Conservation (phyloP, 495 filamentous ascomycete genomes). For the Daldinia caldariorum region DNA sequence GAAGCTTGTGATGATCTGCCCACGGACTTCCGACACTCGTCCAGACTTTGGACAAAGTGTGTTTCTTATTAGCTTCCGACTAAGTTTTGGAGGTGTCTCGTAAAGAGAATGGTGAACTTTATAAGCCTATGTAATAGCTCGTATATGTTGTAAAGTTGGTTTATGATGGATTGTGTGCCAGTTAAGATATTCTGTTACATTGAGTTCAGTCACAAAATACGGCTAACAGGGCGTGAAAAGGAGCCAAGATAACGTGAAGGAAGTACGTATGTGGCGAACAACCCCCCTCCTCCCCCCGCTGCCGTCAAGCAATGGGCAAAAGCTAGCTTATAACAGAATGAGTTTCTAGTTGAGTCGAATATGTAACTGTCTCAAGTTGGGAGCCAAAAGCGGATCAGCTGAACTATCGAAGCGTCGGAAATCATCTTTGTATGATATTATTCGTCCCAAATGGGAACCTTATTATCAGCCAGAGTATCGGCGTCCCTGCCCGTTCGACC, state of each 20-base stretch:
- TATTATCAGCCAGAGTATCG: conserved; percentile 25
- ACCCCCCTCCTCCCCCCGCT: too few species aligned
- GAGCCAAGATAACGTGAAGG: too few species aligned
- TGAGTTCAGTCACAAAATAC: conserved; percentile 29
- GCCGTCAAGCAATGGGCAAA: background rate
- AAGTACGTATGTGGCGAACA: conserved; percentile 2
- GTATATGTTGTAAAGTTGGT: background rate
- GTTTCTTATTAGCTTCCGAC: conserved; percentile 1
- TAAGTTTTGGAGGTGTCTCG: conserved; percentile 31
- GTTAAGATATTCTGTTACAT: conserved; percentile 6
- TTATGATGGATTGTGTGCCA: background rate
- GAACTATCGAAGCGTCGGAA: conserved; percentile 16
- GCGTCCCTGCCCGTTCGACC: conserved; percentile 13
- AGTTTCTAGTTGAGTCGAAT: background rate
- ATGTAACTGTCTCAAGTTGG: conserved; percentile 23
- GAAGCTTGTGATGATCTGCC: conserved; percentile 4
- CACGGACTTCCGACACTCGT: conserved; percentile 39
- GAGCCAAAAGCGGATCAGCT: conserved; percentile 23
- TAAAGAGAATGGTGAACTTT: conserved; percentile 27
- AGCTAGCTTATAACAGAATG: background rate
- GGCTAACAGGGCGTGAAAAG: too few species aligned
- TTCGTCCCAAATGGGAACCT: conserved; percentile 15
- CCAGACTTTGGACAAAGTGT: conserved; percentile 3
- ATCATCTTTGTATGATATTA: background rate
- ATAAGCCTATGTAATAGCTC: conserved; percentile 1